Conservation (phyloP, 306 rosid species). For the Purshia tridentata region DNA sequence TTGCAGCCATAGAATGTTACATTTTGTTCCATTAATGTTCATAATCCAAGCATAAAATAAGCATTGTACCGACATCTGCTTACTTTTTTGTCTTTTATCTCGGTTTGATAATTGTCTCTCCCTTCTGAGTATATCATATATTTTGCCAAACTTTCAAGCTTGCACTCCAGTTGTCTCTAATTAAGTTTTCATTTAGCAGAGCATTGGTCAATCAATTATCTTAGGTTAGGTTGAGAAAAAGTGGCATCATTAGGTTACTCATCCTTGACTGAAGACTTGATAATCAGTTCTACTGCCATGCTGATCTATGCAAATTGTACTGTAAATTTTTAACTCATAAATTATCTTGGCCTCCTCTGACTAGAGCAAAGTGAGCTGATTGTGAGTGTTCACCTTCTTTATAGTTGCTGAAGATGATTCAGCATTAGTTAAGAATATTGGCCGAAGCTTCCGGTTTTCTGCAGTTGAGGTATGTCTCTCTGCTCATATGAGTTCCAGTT, state of each 20-base stretch:
- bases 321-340: neutral
- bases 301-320: neutral
- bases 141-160: neutral
- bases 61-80: neutral
- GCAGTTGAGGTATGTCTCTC: slow-evolving; percentile 58
- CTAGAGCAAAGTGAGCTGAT: slow-evolving; percentile 27
- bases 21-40: neutral
- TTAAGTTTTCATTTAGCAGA: neutral
- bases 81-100: too few species aligned
- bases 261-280: neutral
- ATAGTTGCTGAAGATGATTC: slow-evolving; percentile 89
- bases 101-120: neutral
- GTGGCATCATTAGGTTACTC: neutral
- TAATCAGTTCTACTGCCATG: neutral
- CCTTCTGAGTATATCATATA: neutral
- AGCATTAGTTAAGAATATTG: slow-evolving; percentile 68
- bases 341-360: neutral
- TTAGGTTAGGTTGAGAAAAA: neutral
- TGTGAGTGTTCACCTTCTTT: slow-evolving; percentile 17
- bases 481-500: slow-evolving; percentile 16
- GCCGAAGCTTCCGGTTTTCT: slow-evolving; percentile 89
- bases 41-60: neutral
- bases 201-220: neutral
- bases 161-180: neutral
- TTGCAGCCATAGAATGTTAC: neutral